Conservation (phyloP, 2,329 filamentous ascomycete genomes). For the Cryphonectria carpinicola region DNA sequence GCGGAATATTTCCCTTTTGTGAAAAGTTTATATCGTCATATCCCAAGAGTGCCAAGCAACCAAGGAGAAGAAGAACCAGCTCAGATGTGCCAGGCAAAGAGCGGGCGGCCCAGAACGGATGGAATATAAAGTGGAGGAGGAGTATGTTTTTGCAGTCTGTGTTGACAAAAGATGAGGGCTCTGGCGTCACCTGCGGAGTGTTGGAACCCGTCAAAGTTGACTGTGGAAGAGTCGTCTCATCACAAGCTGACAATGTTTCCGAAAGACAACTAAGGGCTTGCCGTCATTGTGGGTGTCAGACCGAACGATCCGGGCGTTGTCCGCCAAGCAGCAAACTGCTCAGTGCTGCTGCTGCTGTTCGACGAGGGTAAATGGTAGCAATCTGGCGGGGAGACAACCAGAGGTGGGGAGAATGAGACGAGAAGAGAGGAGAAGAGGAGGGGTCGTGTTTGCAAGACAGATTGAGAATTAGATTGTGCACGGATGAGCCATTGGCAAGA, state of each 20-base stretch:
- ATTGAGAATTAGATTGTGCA: neutral
- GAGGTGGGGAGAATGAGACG: neutral
- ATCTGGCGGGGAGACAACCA: neutral
- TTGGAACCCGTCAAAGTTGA: neutral
- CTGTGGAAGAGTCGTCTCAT: neutral
- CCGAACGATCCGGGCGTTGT: neutral
- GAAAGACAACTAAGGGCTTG: neutral
- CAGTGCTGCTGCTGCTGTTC: neutral
- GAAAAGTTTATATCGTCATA: neutral
- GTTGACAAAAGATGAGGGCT: constrained; percentile 12
- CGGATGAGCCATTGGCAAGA: constrained; percentile 4
- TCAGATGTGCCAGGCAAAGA: constrained; percentile 18
- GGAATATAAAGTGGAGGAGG: constrained; percentile 13
- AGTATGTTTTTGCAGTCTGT: constrained; percentile 13
- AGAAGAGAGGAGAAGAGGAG: neutral
- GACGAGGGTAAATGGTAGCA: neutral
- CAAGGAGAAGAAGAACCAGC: constrained; percentile 14
- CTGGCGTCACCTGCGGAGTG: constrained; percentile 7
- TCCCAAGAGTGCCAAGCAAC: constrained; percentile 7
- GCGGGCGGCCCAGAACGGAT: constrained; percentile 12
- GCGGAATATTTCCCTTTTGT: neutral
- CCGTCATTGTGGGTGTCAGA: neutral
- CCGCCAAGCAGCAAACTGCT: neutral
- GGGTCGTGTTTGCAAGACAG: neutral
- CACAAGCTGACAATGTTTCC: constrained; percentile 3